Conservation (phyloP, 192 early-diverging fungal genomes). For the Linderina pennispora region DNA sequence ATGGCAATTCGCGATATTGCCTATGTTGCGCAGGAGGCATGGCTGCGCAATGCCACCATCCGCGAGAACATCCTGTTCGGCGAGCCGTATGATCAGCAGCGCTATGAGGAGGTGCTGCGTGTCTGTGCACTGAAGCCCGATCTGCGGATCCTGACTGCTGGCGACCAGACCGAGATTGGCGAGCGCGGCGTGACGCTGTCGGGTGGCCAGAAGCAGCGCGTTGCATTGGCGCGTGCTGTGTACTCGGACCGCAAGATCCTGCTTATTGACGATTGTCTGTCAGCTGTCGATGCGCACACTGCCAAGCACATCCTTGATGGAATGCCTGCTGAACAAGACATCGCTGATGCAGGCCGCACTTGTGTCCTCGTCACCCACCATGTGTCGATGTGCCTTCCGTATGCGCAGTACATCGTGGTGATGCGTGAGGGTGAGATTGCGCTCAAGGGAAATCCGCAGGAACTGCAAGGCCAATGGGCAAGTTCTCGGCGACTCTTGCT, state of each 20-base stretch:
- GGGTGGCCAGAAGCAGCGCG: slow-evolving; percentile 84
- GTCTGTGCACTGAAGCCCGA: slow-evolving; percentile 82
- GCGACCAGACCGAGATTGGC: slow-evolving; percentile 91
- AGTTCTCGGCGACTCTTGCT: slow-evolving; percentile 1
- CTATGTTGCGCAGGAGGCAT: slow-evolving; percentile 80
- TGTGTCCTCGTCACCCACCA: slow-evolving; percentile 91
- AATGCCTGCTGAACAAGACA: slow-evolving; percentile 59
- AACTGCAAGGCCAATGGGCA: slow-evolving; percentile 46
- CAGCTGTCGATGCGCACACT: slow-evolving; percentile 95
- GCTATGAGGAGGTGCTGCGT: slow-evolving; percentile 73
- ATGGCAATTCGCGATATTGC: slow-evolving; percentile 55
- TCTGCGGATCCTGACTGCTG: slow-evolving; percentile 75
- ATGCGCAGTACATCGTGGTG: slow-evolving; percentile 52
- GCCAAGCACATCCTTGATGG: slow-evolving; percentile 76
- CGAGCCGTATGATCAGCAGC: slow-evolving; percentile 58
- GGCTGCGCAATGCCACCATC: slow-evolving; percentile 70
- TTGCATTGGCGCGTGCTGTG: slow-evolving; percentile 83
- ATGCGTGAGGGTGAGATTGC: slow-evolving; percentile 61
- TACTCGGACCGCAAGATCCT: slow-evolving; percentile 67
- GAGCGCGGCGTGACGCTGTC: slow-evolving; percentile 82
- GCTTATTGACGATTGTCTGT: slow-evolving; percentile 85
- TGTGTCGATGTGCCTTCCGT: slow-evolving; percentile 60
- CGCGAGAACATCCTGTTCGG: slow-evolving; percentile 90
- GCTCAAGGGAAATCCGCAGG: slow-evolving; percentile 48
- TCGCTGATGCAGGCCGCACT: slow-evolving; percentile 71